Percentiles rank a stretch among this genome's conserved stretches.
Evolutionary conservation across 148 eudicot species (phyloP).

Genomic region (Rhododendron griersonianum): DNA sequence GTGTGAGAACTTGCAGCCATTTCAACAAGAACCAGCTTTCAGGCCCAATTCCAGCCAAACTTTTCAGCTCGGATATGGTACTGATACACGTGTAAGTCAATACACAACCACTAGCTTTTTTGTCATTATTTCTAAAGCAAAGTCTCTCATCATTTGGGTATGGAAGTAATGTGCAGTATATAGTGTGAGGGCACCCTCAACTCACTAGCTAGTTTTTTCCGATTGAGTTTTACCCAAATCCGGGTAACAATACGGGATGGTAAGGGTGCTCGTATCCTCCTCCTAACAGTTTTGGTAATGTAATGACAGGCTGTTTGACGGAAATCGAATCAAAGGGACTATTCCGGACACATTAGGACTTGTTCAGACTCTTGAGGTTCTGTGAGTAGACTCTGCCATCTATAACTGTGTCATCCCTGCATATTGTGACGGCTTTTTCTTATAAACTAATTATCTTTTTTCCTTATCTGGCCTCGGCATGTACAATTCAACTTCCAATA

Average conservation of each 20-base stretch:
- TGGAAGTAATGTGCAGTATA: not conserved
- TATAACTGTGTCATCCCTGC: not conserved
- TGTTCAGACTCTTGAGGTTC: constrained; percentile 75
- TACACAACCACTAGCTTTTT: not conserved
- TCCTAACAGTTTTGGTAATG: not conserved
- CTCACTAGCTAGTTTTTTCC: not conserved
- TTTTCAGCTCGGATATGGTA: constrained; percentile 70
- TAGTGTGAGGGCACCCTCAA: not conserved
- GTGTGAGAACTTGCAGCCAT: constrained; percentile 50
- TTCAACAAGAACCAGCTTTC: constrained; percentile 87
- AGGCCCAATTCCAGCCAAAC: constrained; percentile 57
- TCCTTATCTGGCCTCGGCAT: not conserved
- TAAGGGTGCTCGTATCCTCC: not conserved
- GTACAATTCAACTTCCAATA: constrained; percentile 23
- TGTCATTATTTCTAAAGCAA: not conserved
- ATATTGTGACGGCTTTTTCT: not conserved
- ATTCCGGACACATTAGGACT: constrained; percentile 69
- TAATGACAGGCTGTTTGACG: constrained; percentile 63
- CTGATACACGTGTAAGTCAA: constrained; percentile 74
- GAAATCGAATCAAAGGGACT: constrained; percentile 58
- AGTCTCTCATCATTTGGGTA: not conserved
- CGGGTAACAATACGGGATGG: not conserved
- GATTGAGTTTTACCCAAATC: not conserved
- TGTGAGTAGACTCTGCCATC: constrained; percentile 48
- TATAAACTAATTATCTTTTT: not conserved